A percentile compares a stretch with the other conserved stretches of the same genome.
Conservation (phyloP, 106 monocot genomes). For the Cymbidium sinense region DNA sequence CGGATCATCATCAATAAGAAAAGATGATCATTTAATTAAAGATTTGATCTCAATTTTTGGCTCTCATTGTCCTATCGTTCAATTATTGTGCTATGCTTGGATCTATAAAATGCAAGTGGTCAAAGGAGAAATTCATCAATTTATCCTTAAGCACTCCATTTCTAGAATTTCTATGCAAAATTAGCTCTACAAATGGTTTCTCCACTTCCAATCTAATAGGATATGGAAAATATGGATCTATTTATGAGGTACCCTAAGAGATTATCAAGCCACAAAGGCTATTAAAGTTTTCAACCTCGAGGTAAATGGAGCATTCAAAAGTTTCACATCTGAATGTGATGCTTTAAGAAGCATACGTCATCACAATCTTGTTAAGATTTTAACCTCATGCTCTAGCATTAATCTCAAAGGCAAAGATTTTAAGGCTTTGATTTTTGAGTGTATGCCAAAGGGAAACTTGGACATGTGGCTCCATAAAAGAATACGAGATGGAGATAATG, state of each 20-base stretch:
- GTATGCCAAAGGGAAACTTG: neutral
- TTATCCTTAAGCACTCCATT: too few species aligned
- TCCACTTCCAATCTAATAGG: slow-evolving; percentile 1
- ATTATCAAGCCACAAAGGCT: neutral
- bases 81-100: too few species aligned
- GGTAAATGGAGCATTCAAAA: neutral
- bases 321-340: slow-evolving; percentile 7
- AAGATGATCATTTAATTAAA: too few species aligned
- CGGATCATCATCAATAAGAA: too few species aligned
- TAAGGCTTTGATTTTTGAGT: slow-evolving; percentile 7
- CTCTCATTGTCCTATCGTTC: too few species aligned
- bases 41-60: too few species aligned
- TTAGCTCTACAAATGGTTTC: too few species aligned
- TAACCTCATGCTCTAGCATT: slow-evolving; percentile 2
- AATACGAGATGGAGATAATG: too few species aligned
- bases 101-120: too few species aligned
- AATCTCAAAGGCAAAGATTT: neutral
- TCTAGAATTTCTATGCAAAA: too few species aligned
- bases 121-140: too few species aligned
- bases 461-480: too few species aligned
- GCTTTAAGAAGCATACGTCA: neutral
- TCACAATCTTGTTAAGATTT: slow-evolving; percentile 2
- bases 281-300: neutral
- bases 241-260: neutral
- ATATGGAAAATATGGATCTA: neutral